phyloP scores from a whole-genome alignment of 768 basidiomycete genomes.

The Rhizopogon vulgaris region DNA sequence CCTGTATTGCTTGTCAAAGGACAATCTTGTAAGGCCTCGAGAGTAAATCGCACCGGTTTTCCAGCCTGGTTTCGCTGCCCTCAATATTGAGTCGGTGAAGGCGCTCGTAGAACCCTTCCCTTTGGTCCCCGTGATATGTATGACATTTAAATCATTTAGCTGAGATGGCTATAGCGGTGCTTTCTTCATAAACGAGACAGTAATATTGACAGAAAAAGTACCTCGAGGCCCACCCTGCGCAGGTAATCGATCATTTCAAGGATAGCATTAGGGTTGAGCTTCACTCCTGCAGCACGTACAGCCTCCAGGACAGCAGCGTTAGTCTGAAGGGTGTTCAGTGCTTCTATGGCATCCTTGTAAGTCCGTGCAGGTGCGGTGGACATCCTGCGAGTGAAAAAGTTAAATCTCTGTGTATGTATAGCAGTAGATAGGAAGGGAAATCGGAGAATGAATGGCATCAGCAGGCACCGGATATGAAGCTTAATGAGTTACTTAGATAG shows the following conservation, averaged over 20 bases:
- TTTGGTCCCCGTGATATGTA: constrained; percentile 97
- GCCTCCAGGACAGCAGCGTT: constrained; percentile 93
- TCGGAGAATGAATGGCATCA: constrained; percentile 3
- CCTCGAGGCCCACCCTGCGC: constrained; percentile 77
- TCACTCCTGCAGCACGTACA: constrained; percentile 65
- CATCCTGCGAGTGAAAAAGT: constrained; percentile 37
- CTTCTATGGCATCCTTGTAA: constrained; percentile 68
- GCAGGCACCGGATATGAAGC: background rate
- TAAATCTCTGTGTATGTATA: background rate
- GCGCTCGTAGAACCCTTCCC: constrained; percentile 98
- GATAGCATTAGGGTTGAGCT: constrained; percentile 55
- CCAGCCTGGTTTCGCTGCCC: constrained; percentile 65
- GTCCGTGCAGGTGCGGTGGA: constrained; percentile 38
- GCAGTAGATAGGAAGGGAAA: constrained; percentile 3
- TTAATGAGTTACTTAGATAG: too few relatives aligned
- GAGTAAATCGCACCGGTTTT: constrained; percentile 61
- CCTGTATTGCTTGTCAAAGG: constrained; percentile 38
- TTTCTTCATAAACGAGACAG: constrained; percentile 9
- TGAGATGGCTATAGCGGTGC: constrained; percentile 55
- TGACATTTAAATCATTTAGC: constrained; percentile 83
- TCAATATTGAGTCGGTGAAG: constrained; percentile 81
- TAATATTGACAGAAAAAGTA: constrained; percentile 29
- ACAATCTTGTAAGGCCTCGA: background rate
- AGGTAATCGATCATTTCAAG: constrained; percentile 91
- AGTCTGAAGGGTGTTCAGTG: constrained; percentile 77